Base-by-base conservation (phyloP, 2,329 filamentous ascomycete genomes). In the Aspergillus jensenii region DNA sequence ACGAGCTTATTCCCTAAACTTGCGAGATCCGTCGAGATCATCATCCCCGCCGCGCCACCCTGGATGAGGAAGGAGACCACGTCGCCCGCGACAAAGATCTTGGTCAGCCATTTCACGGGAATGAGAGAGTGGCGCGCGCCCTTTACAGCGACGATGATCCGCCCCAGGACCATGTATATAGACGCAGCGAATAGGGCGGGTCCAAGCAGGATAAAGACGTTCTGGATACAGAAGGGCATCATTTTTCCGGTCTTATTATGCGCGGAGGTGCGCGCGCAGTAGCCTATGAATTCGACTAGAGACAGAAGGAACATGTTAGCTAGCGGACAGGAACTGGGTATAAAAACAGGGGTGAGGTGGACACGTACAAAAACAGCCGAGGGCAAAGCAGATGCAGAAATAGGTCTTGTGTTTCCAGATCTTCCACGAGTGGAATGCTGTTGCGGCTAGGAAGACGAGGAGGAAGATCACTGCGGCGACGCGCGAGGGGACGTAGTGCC, bases 281-380 rank as follows among this genome's bases (percentile, higher is more conserved):
- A 72, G 46, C 71, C 70, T 43, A 72, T 63, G 6, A 66, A 62
- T 62, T 85, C 80, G 68, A 84, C 80, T 83, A 21, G 44, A 19
- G 12, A 19, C 14, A 17, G 12, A 17, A 17, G 17, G 17, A 37
- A 15, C 14, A n/a, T 21, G 21, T 21, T 21, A 21, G 21, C 3
- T 1, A 1, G 1, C 21, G 21, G 21, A 1, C 1, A 21, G 21
- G 21, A 21, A 4, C 21, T 21, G 21, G 3, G 3, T 21, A 21
- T 4, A 4, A 3, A 4, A 21, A 21, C 1, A 21, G 19, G 1
- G 19, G 19, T 21, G 19, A 47, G 15, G n/a, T 4, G 9, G 2
- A 25, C 60, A 65, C 39, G 23, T 31, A 68, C 66, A 66, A 19
- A 59, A 21, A 23, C 59, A 52, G 14, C 80, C 65, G 3, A 75